Conservation (phyloP, 2,329 filamentous ascomycete genomes). For the Boeremia lycopersici region DNA sequence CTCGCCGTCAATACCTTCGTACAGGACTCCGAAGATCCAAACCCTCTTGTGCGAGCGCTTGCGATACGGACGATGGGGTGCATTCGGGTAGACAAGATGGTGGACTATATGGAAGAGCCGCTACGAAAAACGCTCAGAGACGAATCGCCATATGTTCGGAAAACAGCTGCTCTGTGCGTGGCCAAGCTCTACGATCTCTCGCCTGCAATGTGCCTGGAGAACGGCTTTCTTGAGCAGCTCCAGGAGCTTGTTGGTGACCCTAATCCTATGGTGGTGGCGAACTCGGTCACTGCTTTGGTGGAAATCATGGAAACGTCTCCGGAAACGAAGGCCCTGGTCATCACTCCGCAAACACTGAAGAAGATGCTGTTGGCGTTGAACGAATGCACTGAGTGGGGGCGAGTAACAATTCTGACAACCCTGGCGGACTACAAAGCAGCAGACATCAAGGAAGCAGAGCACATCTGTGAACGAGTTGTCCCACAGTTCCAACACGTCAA, state of each 20-base stretch:
- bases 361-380: conserved; percentile 96
- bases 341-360: conserved; percentile 83
- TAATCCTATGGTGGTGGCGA: conserved; percentile 98
- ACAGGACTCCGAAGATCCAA: conserved; percentile 98
- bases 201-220: conserved; percentile 89
- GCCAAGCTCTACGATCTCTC: conserved; percentile 98
- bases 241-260: conserved; percentile 97
- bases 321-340: conserved; percentile 83
- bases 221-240: conserved; percentile 90
- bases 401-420: conserved; percentile 90
- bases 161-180: conserved; percentile 96
- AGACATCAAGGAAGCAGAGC: conserved; percentile 96
- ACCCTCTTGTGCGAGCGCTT: conserved; percentile 90
- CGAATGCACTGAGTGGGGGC: conserved; percentile 97
- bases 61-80: conserved; percentile 99
- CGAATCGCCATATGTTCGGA: conserved; percentile 97
- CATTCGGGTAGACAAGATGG: conserved; percentile 98
- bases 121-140: conserved; percentile 93
- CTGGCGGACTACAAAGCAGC: conserved; percentile 83
- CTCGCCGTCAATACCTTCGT: conserved; percentile 99
- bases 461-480: conserved; percentile 94
- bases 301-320: conserved; percentile 91
- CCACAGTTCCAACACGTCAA: conserved; percentile 99
- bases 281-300: conserved; percentile 89
- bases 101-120: conserved; percentile 99